Conservation (phyloP, 805 yeast genomes). For the Metschnikowia drakensbergensis region DNA sequence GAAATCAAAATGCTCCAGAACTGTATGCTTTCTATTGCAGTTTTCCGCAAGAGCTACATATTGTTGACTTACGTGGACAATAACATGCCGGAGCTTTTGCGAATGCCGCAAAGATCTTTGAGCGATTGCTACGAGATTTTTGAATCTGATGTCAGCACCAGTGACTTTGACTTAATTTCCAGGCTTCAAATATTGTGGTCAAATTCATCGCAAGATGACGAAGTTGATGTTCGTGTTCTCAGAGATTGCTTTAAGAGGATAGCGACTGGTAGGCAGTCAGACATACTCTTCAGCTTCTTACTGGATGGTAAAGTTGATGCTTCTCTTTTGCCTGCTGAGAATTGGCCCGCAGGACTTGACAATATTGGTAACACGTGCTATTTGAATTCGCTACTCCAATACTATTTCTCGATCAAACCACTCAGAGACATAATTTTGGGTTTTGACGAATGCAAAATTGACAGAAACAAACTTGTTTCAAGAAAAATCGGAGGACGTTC, state of each 20-base stretch:
- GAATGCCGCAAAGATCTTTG: constrained; percentile 13
- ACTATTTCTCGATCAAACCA: constrained; percentile 82
- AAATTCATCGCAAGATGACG: constrained; percentile 15
- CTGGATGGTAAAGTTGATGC: constrained; percentile 62
- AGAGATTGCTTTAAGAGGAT: constrained; percentile 56
- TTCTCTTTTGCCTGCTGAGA: constrained; percentile 52
- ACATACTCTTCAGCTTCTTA: constrained; percentile 52
- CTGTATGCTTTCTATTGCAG: constrained; percentile 61
- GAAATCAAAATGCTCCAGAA: constrained; percentile 42
- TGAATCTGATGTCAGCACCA: constrained; percentile 48
- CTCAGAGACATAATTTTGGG: constrained; percentile 61
- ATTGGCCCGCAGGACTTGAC: constrained; percentile 88
- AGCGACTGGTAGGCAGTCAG: constrained; percentile 53
- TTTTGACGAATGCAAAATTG: constrained; percentile 41
- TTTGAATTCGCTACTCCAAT: constrained; percentile 84
- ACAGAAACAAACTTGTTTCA: constrained; percentile 12
- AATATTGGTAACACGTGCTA: constrained; percentile 93
- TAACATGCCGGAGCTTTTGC: constrained; percentile 32
- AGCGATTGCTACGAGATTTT: constrained; percentile 44
- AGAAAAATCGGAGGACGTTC: constrained; percentile 85
- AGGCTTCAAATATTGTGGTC: constrained; percentile 43
- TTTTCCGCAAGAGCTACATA: constrained; percentile 52
- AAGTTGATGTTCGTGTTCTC: constrained; percentile 50
- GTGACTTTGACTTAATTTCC: constrained; percentile 54
- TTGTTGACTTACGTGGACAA: constrained; percentile 52